phyloP scores from a whole-genome alignment of 2,329 filamentous ascomycete species.

The Aspergillus sp. region DNA sequence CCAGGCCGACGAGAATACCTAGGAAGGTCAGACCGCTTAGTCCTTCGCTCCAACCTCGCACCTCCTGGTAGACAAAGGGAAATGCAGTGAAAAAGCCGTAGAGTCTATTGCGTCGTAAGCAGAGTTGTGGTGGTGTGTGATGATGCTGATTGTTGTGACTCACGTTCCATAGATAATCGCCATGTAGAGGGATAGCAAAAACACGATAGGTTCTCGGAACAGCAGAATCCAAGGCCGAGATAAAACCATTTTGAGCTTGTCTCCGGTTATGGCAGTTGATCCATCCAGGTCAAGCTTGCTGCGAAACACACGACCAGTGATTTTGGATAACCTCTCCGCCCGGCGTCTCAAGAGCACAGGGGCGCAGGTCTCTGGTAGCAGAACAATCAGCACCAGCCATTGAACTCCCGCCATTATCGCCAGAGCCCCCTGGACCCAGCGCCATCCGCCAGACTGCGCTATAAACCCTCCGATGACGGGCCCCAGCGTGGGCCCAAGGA shows the following conservation, averaged over 20 bases:
- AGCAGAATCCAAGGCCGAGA: conserved; percentile 41
- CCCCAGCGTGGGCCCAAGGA: conserved; percentile 46
- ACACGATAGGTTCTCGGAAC: conserved; percentile 43
- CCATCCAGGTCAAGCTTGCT: conserved; percentile 29
- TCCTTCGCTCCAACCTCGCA: conserved; percentile 38
- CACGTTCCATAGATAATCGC: conserved; percentile 44
- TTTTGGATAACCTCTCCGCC: conserved; percentile 38
- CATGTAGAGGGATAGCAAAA: conserved; percentile 41
- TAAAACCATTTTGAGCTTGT: conserved; percentile 39
- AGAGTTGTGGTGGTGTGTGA: too few species aligned
- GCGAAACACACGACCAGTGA: conserved; percentile 39
- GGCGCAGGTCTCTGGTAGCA: conserved; percentile 44
- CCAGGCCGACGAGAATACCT: conserved; percentile 32
- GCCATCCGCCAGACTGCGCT: conserved; percentile 40
- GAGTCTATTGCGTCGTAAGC: too few species aligned
- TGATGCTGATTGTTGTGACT: too few species aligned
- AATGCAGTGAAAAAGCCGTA: conserved; percentile 47
- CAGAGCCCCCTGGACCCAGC: conserved; percentile 43
- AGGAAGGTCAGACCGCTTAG: conserved; percentile 41
- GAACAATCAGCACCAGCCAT: conserved; percentile 36
- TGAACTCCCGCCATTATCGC: conserved; percentile 40
- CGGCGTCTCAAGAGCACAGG: conserved; percentile 44
- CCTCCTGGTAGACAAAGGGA: conserved; percentile 41
- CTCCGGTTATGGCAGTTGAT: conserved; percentile 30
- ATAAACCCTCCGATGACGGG: conserved; percentile 51